A percentile compares a stretch with the other conserved stretches of the same genome.
These are phyloP conservation scores for Sphagnum fallax DNA, from an alignment of 228 moss, liverwort and hornwort species.

Conservation along the genomic window DNA sequence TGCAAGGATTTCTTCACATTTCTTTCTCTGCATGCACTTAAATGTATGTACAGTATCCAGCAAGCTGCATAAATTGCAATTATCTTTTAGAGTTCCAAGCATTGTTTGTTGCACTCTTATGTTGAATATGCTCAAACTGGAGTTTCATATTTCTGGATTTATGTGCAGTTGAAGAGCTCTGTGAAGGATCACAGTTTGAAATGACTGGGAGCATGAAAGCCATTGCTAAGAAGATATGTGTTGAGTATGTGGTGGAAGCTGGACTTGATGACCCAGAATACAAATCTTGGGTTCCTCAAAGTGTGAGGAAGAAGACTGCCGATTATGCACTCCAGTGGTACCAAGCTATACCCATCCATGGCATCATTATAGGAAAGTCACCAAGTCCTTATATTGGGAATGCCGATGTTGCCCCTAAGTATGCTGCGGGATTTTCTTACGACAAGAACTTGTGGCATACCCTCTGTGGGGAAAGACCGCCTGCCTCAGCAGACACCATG, in stretches of 20 bases:
- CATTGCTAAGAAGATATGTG: neutral
- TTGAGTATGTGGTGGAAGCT: neutral
- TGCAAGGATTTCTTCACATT: too few species aligned
- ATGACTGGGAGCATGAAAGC: too few species aligned
- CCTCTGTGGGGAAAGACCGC: neutral
- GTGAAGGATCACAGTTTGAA: too few species aligned
- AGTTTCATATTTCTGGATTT: too few species aligned
- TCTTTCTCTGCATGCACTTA: too few species aligned
- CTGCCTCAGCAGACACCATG: neutral
- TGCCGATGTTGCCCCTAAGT: neutral
- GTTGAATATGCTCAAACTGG: too few species aligned
- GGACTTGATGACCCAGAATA: neutral
- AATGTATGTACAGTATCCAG: too few species aligned
- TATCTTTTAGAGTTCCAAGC: too few species aligned
- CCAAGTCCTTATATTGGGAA: neutral
- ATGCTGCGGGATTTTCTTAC: constrained; percentile 2
- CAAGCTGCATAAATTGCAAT: too few species aligned
- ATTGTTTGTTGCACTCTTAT: too few species aligned
- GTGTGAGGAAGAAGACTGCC: neutral
- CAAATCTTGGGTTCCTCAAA: neutral
- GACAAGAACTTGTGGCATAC: neutral
- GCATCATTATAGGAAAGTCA: neutral
- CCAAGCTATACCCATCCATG: neutral
- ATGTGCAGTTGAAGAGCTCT: too few species aligned
- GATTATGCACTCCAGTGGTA: neutral